These are phyloP conservation scores for Dendryphion nanum DNA, from an alignment of 2,329 filamentous ascomycete species.

Conservation along the genomic window DNA sequence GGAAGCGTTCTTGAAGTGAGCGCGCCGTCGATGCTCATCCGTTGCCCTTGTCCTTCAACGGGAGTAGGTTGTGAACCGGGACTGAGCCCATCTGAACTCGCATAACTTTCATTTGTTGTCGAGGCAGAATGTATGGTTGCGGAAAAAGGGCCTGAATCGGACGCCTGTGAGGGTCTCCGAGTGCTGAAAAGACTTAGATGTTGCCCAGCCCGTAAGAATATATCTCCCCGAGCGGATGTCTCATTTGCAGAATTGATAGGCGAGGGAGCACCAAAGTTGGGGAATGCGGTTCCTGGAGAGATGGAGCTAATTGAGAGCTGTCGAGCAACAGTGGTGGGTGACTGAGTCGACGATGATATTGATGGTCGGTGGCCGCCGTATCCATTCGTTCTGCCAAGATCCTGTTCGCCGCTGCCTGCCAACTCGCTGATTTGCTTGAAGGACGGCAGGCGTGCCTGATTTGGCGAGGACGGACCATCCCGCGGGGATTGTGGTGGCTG, in stretches of 20 bases:
- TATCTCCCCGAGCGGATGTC: constrained; percentile 21
- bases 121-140: constrained; percentile 33
- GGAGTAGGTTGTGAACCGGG: constrained; percentile 27
- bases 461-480: constrained; percentile 30
- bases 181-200: constrained; percentile 27
- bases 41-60: constrained; percentile 24
- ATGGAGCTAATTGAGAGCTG: constrained; percentile 32
- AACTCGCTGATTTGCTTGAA: constrained; percentile 36
- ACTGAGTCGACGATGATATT: constrained; percentile 34
- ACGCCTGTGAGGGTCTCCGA: constrained; percentile 37
- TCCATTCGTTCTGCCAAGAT: constrained; percentile 23
- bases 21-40: constrained; percentile 31
- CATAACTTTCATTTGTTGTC: constrained; percentile 32
- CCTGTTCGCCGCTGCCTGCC: constrained; percentile 31
- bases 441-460: constrained; percentile 27
- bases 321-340: constrained; percentile 33
- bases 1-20: constrained; percentile 30
- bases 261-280: constrained; percentile 30
- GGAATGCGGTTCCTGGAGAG: constrained; percentile 31
- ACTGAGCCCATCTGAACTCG: constrained; percentile 37
- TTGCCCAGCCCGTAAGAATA: constrained; percentile 27
- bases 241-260: constrained; percentile 30
- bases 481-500: constrained; percentile 33
- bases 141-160: constrained; percentile 32
- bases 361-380: constrained; percentile 34